A percentile compares a stretch with the other conserved stretches of the same genome.
These are phyloP conservation scores for Chimonanthus praecox DNA, from an alignment of 164 flowering plant species.

Conservation along the genomic window DNA sequence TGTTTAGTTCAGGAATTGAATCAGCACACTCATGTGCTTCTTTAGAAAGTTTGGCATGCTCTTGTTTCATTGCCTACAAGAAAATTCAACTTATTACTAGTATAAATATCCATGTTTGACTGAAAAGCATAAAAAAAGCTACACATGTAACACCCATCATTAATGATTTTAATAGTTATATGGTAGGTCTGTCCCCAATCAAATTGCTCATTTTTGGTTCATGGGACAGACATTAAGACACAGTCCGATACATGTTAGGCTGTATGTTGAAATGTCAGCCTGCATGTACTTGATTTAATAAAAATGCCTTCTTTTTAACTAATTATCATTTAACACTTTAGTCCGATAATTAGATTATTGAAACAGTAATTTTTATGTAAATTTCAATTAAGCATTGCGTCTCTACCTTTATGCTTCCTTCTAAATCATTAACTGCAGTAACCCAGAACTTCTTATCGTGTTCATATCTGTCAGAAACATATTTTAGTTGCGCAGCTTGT, in stretches of 20 bases:
- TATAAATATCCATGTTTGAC: background rate
- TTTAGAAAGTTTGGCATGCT: slow-evolving; percentile 52
- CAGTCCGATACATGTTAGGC: background rate
- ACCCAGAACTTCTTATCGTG: slow-evolving; percentile 53
- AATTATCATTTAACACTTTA: background rate
- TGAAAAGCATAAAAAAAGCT: background rate
- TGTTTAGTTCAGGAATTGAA: slow-evolving; percentile 69
- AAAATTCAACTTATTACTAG: background rate
- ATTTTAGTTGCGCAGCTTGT: slow-evolving; percentile 47
- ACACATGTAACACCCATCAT: background rate
- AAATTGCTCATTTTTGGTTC: too few relatives aligned
- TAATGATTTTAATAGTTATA: background rate
- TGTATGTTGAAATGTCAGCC: background rate
- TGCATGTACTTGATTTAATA: background rate
- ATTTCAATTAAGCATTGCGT: background rate
- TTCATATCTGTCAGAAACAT: slow-evolving; percentile 49
- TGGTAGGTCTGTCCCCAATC: too few relatives aligned
- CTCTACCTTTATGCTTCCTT: slow-evolving; percentile 55
- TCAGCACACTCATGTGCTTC: slow-evolving; percentile 82
- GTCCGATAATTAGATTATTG: background rate
- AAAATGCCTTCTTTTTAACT: background rate
- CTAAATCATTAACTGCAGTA: slow-evolving; percentile 39
- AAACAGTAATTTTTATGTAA: too few relatives aligned
- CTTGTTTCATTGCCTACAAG: slow-evolving; percentile 53
- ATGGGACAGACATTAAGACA: background rate